Evolutionary conservation across 495 filamentous ascomycete genomes (phyloP), one percentile per base, ranked within the genome.

Genomic region (Tuber melanosporum): DNA sequence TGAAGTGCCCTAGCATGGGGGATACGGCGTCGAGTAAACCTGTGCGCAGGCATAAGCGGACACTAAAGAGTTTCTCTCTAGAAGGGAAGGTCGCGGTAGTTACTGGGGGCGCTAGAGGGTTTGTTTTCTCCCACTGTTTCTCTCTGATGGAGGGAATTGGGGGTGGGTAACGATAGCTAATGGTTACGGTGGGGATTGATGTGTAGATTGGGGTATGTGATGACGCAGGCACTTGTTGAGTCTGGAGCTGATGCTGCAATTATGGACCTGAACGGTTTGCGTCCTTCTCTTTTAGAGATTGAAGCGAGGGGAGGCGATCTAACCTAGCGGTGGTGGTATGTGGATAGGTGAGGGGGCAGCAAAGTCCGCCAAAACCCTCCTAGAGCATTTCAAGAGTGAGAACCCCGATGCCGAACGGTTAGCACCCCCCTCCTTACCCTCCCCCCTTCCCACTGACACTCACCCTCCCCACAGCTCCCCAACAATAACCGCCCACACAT

Each of bases 191-290:
- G 70, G 75, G 43, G 71, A 39, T 42, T 32, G 57, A 5, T 32
- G 57, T 41, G 70, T 17, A 82, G 94, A 7, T 84, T 97, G 80
- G 94, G 94, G 71, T 86, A 97, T 80, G 94, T 97, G 47, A 97
- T 98, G 94, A 91, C 90, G 49, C 93, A 97, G 84, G 94, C 91
- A 7, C 88, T 96, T 79, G 91, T 97, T 43, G 89, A 91, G 19
- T 94, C 91, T 75, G 95, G 95, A 45, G 93, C 93, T 12, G 92
- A 97, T 84, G 87, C 97, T 77, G 95, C 94, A 12, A 92, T 98
- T 86, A 92, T 97, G 22, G 94, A 98, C 85, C 84, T 97, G 84
- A 97, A 97, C 84, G 91, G 94, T 96, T 85, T 71, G 91, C 89
- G 72, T 22, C 45, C 17, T 73, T 41, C 76, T 72, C 73, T 77